Base-by-base conservation (phyloP, 2,329 filamentous ascomycete genomes). In the Alternaria tenuissima region DNA sequence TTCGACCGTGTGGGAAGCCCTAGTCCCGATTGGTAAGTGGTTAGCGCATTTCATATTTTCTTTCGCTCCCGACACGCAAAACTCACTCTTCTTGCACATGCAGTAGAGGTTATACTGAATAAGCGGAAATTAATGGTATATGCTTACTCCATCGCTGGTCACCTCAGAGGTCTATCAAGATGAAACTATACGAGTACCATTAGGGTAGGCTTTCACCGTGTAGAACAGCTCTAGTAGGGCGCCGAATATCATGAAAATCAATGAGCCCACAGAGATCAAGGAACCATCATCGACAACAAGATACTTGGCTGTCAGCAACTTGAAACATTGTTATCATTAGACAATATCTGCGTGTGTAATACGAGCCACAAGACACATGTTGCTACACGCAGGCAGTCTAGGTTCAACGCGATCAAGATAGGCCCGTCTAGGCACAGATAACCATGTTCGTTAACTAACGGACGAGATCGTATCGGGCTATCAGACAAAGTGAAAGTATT, bases 1-100 rank as follows among this genome's bases (percentile, higher is more conserved):
- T 63, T 64, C 55, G 49, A 53, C 46, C 61, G 61, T 55, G 57
- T 59, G 57, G 51, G 52, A 46, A 38, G 5, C 14, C 16, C 34
- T 38, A n/a, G 16, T n/a, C 34, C 39, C 55, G 46, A 42, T 42
- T 59, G 55, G 56, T 56, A 56, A 56, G 47, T 22, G 22, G 24
- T 55, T 61, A 61, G 48, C 24, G 41, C 28, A 34, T 6, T 26
- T n/a, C 18, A 38, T 38, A 14, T n/a, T 20, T 4, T 38, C 16
- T 1, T 18, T 6, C 12, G 34, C 32, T 14, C 32, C 32, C 32
- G 32, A 36, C 32, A 14, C 32, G 32, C 32, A 32, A 32, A 32
- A 32, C 11, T 14, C 14, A 38, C 16, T n/a, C 34, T 38, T 38
- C 16, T 38, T 38, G 12, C 8, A 26, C 24, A 39, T 20, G 8